Evolutionary conservation across 371 early-diverging fungal species (phyloP), one percentile per base, ranked within the genome.

Genomic region (Massospora cicadina): DNA sequence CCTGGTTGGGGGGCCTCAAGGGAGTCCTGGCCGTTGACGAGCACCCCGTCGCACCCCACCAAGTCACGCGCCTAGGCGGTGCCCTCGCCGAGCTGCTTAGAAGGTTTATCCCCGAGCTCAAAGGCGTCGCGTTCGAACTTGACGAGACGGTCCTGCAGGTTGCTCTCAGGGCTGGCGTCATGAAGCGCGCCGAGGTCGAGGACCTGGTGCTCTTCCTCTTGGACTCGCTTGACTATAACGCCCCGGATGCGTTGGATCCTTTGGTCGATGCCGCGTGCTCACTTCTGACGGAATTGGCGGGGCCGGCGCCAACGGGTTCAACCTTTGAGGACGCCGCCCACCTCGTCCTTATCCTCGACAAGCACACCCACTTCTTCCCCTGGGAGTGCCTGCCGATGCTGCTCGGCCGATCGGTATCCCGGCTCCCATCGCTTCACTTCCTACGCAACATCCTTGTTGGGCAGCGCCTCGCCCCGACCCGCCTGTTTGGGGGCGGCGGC

Each of bases 361-460:
- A 87, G 65, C 73, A 87, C 66, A 70, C 84, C 0, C 90, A 93
- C 65, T 74, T 72, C 63, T 71, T 93, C 2, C 96, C 96, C 0
- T 85, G 92, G 81, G 96, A 95, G 71, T 84, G 82, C 53, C 67
- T 90, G 59, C 89, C 90, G 0, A 71, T 74, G 29, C 65, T 95
- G 55, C 79, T 88, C 13, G 70, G 71, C 0, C 76, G 76, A 59
- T 74, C 94, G 0, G 82, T 88, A 0, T 92, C 90, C 3, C 81
- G 96, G 17, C 54, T 92, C 55, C 92, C 91, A 0, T 89, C 87
- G 7, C 67, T 91, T 2, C 77, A 83, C 3, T 80, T 91, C 64
- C 66, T 92, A 57, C 71, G 84, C 29, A 84, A 88, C 63, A 43
- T 75, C 86, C 23, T 77, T 92, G 27, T 54, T 77, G 21, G 54